Conservation (phyloP, 768 basidiomycete genomes). For the Panaeolus papilionaceus region DNA sequence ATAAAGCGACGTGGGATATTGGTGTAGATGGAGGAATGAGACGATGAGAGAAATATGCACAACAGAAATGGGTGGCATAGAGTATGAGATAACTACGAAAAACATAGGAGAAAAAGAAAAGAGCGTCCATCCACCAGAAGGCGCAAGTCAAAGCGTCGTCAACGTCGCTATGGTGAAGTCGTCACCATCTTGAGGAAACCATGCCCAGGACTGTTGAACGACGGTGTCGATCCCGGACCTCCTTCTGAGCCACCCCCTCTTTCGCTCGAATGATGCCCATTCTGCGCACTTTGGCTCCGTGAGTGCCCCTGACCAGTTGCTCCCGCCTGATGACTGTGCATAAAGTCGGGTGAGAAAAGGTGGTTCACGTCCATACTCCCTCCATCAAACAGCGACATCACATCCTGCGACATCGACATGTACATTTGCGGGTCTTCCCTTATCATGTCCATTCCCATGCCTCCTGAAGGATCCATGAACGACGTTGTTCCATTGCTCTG, state of each 20-base stretch:
- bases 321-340: conserved; percentile 25
- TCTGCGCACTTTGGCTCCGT: conserved; percentile 23
- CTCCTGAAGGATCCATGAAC: conserved; percentile 43
- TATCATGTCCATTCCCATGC: conserved; percentile 52
- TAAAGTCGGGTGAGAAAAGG: conserved; percentile 37
- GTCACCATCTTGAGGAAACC: conserved; percentile 13
- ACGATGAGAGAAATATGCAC: neutral
- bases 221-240: neutral
- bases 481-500: conserved; percentile 28
- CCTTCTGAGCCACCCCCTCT: conserved; percentile 1
- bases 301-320: conserved; percentile 15
- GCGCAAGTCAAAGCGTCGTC: neutral
- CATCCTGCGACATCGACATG: conserved; percentile 60
- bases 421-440: conserved; percentile 56
- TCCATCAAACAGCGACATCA: conserved; percentile 67
- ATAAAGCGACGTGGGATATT: conserved; percentile 7
- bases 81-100: neutral
- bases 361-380: conserved; percentile 46
- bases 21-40: neutral
- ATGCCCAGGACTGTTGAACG: conserved; percentile 1
- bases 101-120: neutral
- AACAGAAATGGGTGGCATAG: neutral
- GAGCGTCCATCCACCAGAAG: conserved; percentile 3
- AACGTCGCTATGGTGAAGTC: conserved; percentile 8
- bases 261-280: conserved; percentile 20